Conservation (phyloP, 768 basidiomycete genomes). For the Gyrodon lividus region DNA sequence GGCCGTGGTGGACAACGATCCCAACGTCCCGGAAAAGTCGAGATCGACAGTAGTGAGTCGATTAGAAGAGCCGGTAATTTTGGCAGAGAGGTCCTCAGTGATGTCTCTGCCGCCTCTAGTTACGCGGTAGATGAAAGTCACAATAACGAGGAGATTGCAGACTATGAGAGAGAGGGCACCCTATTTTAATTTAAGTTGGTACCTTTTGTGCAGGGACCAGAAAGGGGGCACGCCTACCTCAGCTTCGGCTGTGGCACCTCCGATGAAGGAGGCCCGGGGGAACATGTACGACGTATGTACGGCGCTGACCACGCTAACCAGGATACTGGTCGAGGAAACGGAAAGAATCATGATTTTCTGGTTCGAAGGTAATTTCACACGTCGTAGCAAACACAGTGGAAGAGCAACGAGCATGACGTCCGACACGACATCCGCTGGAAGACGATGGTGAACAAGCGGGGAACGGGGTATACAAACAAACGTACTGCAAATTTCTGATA, state of each 20-base stretch:
- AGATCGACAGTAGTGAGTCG: constrained; percentile 29
- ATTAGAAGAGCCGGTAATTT: background rate
- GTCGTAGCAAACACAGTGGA: constrained; percentile 45
- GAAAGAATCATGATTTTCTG: constrained; percentile 39
- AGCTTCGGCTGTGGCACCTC: constrained; percentile 35
- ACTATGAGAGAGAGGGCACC: constrained; percentile 39
- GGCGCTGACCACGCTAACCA: constrained; percentile 44
- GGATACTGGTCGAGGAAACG: constrained; percentile 54
- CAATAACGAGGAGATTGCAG: constrained; percentile 42
- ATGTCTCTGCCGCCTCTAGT: constrained; percentile 10
- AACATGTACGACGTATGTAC: constrained; percentile 46
- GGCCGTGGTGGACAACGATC: background rate
- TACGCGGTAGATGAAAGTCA: constrained; percentile 33
- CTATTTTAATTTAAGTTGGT: constrained; percentile 16
- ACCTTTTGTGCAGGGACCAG: background rate
- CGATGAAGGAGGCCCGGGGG: constrained; percentile 14
- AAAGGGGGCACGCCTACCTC: constrained; percentile 34
- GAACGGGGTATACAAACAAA: background rate
- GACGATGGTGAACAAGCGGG: background rate
- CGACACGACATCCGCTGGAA: constrained; percentile 45
- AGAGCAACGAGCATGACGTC: constrained; percentile 45
- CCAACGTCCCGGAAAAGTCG: constrained; percentile 5
- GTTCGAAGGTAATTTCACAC: constrained; percentile 41
- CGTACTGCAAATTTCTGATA: constrained; percentile 54
- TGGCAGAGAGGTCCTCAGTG: constrained; percentile 2